Conservation (phyloP, 441 rosid species). For the Syzygium malaccense region DNA sequence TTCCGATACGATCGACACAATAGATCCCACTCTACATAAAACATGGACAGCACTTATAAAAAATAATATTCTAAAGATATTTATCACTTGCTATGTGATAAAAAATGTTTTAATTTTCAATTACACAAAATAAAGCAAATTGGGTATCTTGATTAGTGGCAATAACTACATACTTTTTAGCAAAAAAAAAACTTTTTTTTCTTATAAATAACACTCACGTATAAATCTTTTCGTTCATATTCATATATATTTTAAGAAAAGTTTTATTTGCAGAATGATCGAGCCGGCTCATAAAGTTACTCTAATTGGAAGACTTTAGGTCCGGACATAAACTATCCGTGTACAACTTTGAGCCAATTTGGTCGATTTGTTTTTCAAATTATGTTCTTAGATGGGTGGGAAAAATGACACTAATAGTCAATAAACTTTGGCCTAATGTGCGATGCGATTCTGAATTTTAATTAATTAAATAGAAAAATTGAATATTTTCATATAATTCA, state of each 20-base stretch:
- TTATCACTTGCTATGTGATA: too few species aligned
- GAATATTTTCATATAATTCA: too few species aligned
- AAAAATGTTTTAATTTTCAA: background rate
- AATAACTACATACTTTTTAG: background rate
- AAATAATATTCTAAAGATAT: too few species aligned
- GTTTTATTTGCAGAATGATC: rapidly evolving
- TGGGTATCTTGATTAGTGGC: background rate
- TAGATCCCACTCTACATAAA: background rate
- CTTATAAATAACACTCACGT: background rate
- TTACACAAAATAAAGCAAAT: background rate
- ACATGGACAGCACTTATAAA: background rate
- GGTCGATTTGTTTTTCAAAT: background rate
- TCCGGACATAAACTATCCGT: rapidly evolving
- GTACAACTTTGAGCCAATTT: background rate
- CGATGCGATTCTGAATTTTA: too few species aligned
- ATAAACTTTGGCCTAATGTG: too few species aligned
- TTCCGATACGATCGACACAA: background rate
- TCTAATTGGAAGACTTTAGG: rapidly evolving
- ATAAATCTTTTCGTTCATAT: background rate
- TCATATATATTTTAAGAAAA: background rate
- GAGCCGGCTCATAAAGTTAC: rapidly evolving
- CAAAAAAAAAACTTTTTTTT: background rate
- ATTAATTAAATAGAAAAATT: too few species aligned
- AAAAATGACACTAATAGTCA: too few species aligned
- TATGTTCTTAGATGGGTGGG: background rate